Conservation (phyloP, 768 basidiomycete genomes). For the Russula virescens region DNA sequence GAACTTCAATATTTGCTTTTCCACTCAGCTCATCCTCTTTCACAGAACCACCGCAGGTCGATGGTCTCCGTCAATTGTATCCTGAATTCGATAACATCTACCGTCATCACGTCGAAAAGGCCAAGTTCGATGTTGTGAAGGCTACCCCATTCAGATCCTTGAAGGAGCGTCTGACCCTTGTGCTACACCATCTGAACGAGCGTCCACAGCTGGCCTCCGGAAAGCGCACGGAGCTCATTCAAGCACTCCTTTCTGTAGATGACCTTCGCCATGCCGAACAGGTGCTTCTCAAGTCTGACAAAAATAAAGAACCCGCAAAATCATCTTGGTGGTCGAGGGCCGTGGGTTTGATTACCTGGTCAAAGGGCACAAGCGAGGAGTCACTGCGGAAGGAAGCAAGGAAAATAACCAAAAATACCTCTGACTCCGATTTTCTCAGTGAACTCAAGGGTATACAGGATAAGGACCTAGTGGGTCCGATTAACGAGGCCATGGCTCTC, state of each 20-base stretch:
- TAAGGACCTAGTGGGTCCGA: not conserved
- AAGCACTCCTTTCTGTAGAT: not conserved
- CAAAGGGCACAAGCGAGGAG: not conserved
- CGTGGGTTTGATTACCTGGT: not conserved
- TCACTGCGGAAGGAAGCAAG: slow-evolving; percentile 6
- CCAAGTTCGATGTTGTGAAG: not conserved
- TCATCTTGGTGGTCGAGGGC: not conserved
- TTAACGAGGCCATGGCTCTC: not conserved
- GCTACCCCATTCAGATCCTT: not conserved
- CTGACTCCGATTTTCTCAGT: slow-evolving; percentile 14
- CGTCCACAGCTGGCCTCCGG: not conserved
- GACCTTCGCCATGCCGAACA: not conserved
- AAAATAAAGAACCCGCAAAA: not conserved
- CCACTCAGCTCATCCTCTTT: not conserved
- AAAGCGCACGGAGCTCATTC: not conserved
- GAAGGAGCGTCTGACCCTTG: not conserved
- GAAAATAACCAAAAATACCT: not conserved
- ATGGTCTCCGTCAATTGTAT: not conserved
- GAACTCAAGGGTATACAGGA: not conserved
- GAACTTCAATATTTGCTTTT: not conserved
- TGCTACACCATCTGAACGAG: not conserved
- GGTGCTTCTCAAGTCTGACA: not conserved
- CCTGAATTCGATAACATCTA: not conserved
- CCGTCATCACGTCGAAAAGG: not conserved
- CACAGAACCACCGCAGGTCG: not conserved